Percentiles rank a stretch among this genome's conserved stretches.
These are phyloP conservation scores for Cymbopogon flexuosus DNA, from an alignment of 202 grass and related monocot genomes.

Conservation along the genomic window DNA sequence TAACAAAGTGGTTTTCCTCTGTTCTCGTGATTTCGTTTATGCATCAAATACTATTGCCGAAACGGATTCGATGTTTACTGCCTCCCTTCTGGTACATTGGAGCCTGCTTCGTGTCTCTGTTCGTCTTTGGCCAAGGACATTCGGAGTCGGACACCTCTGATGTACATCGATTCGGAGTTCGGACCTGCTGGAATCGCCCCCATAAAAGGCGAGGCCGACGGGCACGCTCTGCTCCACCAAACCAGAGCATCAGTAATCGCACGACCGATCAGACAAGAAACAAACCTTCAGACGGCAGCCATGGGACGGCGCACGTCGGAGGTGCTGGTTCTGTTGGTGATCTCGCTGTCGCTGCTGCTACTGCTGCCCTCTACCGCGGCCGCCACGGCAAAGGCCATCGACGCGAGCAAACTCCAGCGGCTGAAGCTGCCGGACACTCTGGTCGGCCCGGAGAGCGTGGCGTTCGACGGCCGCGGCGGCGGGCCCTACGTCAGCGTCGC, in stretches of 20 bases:
- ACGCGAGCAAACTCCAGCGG: not conserved
- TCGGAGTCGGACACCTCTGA: not conserved
- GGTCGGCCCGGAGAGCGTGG: not conserved
- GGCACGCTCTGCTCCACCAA: not conserved
- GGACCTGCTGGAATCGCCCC: not conserved
- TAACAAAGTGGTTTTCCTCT: too few species aligned
- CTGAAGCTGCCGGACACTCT: not conserved
- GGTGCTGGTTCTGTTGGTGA: not conserved
- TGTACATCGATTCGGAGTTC: not conserved
- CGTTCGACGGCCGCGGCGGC: not conserved
- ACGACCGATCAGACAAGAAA: too few species aligned
- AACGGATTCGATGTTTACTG: not conserved
- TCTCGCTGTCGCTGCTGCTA: not conserved
- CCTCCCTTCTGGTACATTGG: not conserved
- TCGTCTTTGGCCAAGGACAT: not conserved
- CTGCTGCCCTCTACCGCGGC: not conserved
- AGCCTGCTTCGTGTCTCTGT: not conserved
- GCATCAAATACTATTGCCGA: not conserved
- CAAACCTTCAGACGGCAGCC: too few species aligned
- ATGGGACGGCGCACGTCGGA: not conserved
- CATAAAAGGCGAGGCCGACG: not conserved
- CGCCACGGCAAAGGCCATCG: not conserved
- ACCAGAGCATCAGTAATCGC: not conserved
- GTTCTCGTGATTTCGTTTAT: not conserved
- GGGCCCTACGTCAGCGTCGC: conserved; percentile 7